These are phyloP conservation scores for Cenchrus fungigraminus DNA, from an alignment of 176 grass and related monocot species.

Conservation along the genomic window DNA sequence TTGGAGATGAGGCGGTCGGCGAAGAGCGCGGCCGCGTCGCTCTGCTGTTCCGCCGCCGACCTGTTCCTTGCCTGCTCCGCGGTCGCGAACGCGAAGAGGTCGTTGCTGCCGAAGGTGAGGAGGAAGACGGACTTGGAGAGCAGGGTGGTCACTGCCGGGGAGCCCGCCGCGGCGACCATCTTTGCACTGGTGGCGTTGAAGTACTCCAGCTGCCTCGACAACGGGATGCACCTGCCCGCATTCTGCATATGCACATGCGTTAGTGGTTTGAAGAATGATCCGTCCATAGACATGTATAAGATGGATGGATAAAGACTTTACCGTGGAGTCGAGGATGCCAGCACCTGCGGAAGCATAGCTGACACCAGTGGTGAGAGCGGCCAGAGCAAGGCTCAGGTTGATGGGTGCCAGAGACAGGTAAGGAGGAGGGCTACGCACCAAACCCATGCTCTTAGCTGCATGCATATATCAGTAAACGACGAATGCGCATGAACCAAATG, in stretches of 20 bases:
- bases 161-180: constrained; percentile 22
- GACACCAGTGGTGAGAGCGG: background rate
- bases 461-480: background rate
- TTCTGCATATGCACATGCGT: background rate
- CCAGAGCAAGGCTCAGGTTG: background rate
- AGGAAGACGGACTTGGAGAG: constrained; percentile 47
- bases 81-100: constrained; percentile 38
- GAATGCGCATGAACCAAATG: too few species aligned
- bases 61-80: background rate
- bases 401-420: background rate
- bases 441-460: constrained; percentile 1
- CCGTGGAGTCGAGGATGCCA: constrained; percentile 28
- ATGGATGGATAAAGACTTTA: background rate
- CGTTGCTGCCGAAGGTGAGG: constrained; percentile 31
- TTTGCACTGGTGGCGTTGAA: constrained; percentile 15
- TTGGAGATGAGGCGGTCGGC: constrained; percentile 31
- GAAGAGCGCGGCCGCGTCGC: background rate
- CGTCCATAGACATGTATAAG: too few species aligned
- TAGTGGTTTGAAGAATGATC: too few species aligned
- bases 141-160: background rate
- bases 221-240: background rate
- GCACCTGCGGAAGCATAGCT: background rate
- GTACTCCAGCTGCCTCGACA: constrained; percentile 44
- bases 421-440: background rate
- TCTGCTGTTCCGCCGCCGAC: background rate